Evolutionary conservation across 176 grass and related monocot species (phyloP).

Genomic region (Saccharum spontaneum): DNA sequence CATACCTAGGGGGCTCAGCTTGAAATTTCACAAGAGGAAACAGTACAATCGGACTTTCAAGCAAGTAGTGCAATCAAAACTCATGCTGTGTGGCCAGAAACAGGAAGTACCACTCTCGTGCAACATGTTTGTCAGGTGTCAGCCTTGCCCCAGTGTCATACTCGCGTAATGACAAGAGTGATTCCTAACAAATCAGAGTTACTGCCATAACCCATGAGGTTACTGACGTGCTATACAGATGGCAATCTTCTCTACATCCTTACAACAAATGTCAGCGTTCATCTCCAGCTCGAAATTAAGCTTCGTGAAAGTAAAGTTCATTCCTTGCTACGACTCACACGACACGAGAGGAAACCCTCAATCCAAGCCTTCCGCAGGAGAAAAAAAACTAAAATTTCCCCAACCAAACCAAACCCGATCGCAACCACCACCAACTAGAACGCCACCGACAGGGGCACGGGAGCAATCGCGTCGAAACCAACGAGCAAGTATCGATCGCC

Average conservation of each 20-base stretch:
- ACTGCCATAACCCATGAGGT: not conserved
- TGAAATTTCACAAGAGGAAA: not conserved
- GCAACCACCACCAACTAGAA: slow-evolving; percentile 1
- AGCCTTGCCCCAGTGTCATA: not conserved
- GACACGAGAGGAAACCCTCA: not conserved
- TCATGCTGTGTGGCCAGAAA: not conserved
- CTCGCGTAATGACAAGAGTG: not conserved
- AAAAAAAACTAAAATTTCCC: not conserved
- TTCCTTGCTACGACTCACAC: not conserved
- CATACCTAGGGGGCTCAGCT: not conserved
- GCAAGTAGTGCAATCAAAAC: not conserved
- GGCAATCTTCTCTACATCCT: not conserved
- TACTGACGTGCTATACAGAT: not conserved
- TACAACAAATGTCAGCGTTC: not conserved
- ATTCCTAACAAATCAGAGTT: not conserved
- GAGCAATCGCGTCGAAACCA: not conserved
- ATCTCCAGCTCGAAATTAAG: not conserved
- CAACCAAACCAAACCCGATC: slow-evolving; percentile 1
- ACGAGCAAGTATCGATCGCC: not conserved
- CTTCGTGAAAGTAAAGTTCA: not conserved
- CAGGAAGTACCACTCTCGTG: not conserved
- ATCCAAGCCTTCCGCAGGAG: not conserved
- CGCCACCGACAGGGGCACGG: slow-evolving; percentile 9
- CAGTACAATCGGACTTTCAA: not conserved
- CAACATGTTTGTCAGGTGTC: not conserved